phyloP scores from a whole-genome alignment of 2,329 filamentous ascomycete genomes.

The Ascochyta pisi region DNA sequence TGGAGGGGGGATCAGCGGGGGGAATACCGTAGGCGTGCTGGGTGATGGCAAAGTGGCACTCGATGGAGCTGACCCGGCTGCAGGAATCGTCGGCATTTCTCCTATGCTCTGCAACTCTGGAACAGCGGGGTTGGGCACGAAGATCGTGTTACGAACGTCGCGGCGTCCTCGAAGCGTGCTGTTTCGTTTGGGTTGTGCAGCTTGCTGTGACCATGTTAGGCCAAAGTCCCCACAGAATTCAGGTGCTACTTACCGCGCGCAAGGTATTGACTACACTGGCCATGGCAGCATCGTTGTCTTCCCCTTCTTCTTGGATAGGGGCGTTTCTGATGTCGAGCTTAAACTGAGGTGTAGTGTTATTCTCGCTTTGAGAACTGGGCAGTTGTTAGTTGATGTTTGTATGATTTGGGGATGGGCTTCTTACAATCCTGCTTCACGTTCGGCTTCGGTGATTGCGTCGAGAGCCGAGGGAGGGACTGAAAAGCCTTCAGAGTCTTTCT shows the following conservation, averaged over 20 bases:
- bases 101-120: constrained; percentile 50
- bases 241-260: constrained; percentile 55
- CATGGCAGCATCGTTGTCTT: constrained; percentile 74
- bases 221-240: neutral
- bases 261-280: constrained; percentile 78
- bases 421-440: constrained; percentile 64
- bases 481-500: constrained; percentile 77
- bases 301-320: constrained; percentile 78
- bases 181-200: constrained; percentile 61
- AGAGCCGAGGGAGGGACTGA: constrained; percentile 71
- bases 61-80: constrained; percentile 19
- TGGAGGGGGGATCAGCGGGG: constrained; percentile 34
- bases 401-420: neutral
- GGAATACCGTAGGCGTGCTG: constrained; percentile 15
- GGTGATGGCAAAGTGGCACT: constrained; percentile 22
- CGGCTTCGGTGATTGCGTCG: constrained; percentile 70
- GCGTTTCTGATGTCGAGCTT: constrained; percentile 82
- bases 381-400: constrained; percentile 5
- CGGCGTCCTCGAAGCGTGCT: constrained; percentile 86
- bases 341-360: constrained; percentile 60
- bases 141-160: constrained; percentile 91
- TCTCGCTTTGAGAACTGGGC: constrained; percentile 32
- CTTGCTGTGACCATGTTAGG: constrained; percentile 53
- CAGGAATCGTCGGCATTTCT: constrained; percentile 37
- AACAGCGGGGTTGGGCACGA: constrained; percentile 64